Conservation (phyloP, 2,329 filamentous ascomycete genomes). For the Cladosporium sp. region DNA sequence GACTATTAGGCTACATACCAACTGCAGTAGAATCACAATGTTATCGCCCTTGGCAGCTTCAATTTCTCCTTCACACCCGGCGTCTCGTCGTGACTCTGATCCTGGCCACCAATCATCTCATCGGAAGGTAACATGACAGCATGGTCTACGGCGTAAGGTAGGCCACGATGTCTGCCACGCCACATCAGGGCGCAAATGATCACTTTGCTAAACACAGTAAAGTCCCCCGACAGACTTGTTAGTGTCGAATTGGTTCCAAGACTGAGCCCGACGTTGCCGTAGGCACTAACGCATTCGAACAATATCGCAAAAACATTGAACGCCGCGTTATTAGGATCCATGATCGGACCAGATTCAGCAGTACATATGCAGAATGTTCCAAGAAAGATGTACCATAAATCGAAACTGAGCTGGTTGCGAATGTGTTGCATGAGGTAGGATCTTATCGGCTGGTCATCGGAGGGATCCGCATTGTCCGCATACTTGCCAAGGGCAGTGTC, state of each 20-base stretch:
- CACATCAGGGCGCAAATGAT: slow-evolving; percentile 64
- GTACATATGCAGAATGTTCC: slow-evolving; percentile 44
- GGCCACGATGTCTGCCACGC: slow-evolving; percentile 60
- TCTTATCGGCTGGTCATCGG: slow-evolving; percentile 30
- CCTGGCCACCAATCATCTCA: no score
- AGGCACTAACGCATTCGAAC: slow-evolving; percentile 43
- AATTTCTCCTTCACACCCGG: no score
- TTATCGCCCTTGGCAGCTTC: no score
- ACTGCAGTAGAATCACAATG: no score
- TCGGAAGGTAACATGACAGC: slow-evolving; percentile 66
- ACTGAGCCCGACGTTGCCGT: slow-evolving; percentile 29
- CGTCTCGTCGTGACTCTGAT: no score
- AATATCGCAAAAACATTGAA: slow-evolving; percentile 42
- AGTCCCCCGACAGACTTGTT: slow-evolving; percentile 64
- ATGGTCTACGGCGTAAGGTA: slow-evolving; percentile 64
- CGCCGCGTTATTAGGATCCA: slow-evolving; percentile 19
- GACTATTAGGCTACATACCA: no score
- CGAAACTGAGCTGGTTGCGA: slow-evolving; percentile 40
- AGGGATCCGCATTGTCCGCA: slow-evolving; percentile 24
- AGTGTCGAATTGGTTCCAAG: slow-evolving; percentile 32
- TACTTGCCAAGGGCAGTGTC: slow-evolving; percentile 66
- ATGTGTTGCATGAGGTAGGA: slow-evolving; percentile 58
- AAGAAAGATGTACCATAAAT: slow-evolving; percentile 44
- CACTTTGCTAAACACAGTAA: slow-evolving; percentile 65
- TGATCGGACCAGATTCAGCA: slow-evolving; percentile 32